Evolutionary conservation across 2,329 filamentous ascomycete species (phyloP).

Genomic region (Sporothrix brunneoviolacea): DNA sequence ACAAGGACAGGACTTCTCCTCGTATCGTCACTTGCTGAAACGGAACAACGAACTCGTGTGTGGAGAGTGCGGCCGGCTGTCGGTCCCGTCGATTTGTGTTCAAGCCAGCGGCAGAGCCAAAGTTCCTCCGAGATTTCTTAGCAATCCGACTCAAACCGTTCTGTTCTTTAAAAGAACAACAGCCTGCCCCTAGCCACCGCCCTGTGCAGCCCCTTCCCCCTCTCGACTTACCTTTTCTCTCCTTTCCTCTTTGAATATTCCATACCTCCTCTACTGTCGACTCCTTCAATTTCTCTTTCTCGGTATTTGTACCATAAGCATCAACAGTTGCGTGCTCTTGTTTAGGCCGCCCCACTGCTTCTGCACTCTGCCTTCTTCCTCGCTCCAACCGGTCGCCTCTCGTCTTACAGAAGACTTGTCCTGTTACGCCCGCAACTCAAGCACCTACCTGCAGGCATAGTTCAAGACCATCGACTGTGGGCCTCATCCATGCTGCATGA

Average conservation of each 20-base stretch:
- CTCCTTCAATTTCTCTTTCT: neutral
- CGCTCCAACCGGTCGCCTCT: too few relatives aligned
- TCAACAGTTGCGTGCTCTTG: neutral
- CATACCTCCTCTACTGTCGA: too few relatives aligned
- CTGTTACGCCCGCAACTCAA: too few relatives aligned
- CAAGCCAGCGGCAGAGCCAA: neutral
- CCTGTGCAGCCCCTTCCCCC: too few relatives aligned
- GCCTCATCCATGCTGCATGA: neutral
- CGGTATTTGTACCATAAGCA: neutral
- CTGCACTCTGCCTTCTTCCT: neutral
- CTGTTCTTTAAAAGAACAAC: conserved; percentile 2
- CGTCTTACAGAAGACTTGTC: too few relatives aligned
- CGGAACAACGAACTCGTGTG: neutral
- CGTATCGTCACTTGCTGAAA: neutral
- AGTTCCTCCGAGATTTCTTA: conserved; percentile 1
- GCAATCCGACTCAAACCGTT: conserved; percentile 5
- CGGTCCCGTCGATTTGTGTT: conserved; percentile 9
- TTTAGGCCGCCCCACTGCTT: neutral
- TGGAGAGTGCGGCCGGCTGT: conserved; percentile 12
- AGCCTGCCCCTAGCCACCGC: neutral
- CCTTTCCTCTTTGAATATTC: too few relatives aligned
- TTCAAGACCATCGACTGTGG: neutral
- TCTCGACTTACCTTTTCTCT: neutral
- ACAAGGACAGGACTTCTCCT: neutral
- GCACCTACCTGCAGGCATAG: too few relatives aligned